These are phyloP conservation scores for Boechera divaricarpa DNA, from an alignment of 345 rosid species.

Conservation along the genomic window DNA sequence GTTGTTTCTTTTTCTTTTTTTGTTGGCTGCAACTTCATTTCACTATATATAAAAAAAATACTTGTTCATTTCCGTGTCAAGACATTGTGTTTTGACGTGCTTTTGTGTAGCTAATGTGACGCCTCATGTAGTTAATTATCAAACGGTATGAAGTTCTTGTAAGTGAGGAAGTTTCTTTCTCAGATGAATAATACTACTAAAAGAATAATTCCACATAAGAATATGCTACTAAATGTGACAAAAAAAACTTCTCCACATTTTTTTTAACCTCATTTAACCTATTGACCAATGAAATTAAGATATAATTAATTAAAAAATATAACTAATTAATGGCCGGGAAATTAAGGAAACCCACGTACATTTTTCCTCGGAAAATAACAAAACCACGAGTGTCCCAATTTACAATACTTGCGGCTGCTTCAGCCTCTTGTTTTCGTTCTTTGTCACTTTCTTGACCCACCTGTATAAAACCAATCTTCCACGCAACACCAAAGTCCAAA, in stretches of 20 bases:
- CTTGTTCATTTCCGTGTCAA: too few species aligned
- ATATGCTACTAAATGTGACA: not conserved
- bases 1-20: too few species aligned
- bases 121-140: too few species aligned
- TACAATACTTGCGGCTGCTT: conserved; percentile 19
- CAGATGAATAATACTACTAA: too few species aligned
- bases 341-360: conserved; percentile 10
- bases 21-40: too few species aligned
- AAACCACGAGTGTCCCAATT: conserved; percentile 26
- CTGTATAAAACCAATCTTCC: conserved; percentile 19
- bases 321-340: not conserved
- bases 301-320: not conserved
- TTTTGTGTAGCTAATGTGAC: too few species aligned
- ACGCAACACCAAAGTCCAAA: not conserved
- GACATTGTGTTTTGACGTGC: too few species aligned
- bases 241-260: not conserved
- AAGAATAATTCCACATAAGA: too few species aligned
- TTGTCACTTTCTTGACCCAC: not conserved
- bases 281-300: not conserved
- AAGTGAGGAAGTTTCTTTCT: too few species aligned
- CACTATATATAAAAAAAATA: too few species aligned
- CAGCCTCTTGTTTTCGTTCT: conserved; percentile 27
- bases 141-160: too few species aligned
- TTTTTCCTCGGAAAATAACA: not conserved
- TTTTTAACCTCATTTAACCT: not conserved